Percentiles rank a stretch among this genome's conserved stretches.
These are phyloP conservation scores for Cicer arietinum DNA, from an alignment of 306 rosid genomes.

Conservation along the genomic window DNA sequence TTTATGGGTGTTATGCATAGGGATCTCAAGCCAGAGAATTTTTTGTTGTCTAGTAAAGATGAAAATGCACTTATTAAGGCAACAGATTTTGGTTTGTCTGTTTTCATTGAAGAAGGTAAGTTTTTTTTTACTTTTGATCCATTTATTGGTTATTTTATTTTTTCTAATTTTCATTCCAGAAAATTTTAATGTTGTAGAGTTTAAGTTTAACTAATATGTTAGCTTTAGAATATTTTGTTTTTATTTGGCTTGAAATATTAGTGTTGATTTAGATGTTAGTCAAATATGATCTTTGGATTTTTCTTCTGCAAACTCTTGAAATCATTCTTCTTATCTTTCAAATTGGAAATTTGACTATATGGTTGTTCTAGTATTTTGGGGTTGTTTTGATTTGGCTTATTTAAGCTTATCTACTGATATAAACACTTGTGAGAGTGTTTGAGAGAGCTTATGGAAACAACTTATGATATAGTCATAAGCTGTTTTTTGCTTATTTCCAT, in stretches of 20 bases:
- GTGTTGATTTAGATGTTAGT: slow-evolving; percentile 27
- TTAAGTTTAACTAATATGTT: neutral
- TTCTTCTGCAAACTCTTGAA: slow-evolving; percentile 1
- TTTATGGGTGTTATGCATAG: slow-evolving; percentile 98
- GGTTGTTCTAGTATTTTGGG: neutral
- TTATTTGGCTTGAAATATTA: slow-evolving; percentile 1
- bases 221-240: neutral
- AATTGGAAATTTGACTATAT: slow-evolving; percentile 16
- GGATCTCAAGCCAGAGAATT: slow-evolving; percentile 95
- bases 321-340: neutral
- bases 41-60: slow-evolving; percentile 80
- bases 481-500: neutral
- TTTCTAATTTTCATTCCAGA: neutral
- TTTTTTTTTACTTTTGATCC: neutral
- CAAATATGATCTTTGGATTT: neutral
- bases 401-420: neutral
- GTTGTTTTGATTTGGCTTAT: no score
- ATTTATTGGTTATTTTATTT: slow-evolving; percentile 4
- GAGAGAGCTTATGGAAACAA: neutral
- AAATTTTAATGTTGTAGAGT: slow-evolving; percentile 7
- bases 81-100: slow-evolving; percentile 90
- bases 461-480: neutral
- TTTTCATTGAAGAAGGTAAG: slow-evolving; percentile 90
- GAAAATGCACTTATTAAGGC: slow-evolving; percentile 82
- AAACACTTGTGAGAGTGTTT: neutral